Evolutionary conservation across 495 filamentous ascomycete genomes (phyloP).

Genomic region (Penicillium canescens): DNA sequence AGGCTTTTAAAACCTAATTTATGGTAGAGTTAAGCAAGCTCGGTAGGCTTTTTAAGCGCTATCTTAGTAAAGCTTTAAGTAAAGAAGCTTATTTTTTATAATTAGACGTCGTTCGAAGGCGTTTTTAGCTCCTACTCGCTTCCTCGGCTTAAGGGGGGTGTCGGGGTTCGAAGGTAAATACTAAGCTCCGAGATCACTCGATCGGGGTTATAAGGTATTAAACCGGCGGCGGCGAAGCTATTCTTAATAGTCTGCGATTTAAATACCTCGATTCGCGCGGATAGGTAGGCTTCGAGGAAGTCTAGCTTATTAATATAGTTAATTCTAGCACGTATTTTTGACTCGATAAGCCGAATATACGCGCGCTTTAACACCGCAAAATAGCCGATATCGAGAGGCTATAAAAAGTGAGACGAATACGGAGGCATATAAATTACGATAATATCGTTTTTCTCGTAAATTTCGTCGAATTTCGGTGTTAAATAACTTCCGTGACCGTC

Average conservation of each 20-base stretch:
- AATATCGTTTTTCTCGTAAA: not conserved
- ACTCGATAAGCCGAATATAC: too few relatives aligned
- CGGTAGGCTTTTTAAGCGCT: not conserved
- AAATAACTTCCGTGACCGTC: not conserved
- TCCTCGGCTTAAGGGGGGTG: not conserved
- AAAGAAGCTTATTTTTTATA: conserved; percentile 1
- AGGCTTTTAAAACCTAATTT: conserved; percentile 1
- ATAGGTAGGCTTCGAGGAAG: not conserved
- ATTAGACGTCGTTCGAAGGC: not conserved
- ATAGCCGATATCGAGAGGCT: not conserved
- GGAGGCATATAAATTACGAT: not conserved
- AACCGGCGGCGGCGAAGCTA: conserved; percentile 1
- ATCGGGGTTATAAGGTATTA: too few relatives aligned
- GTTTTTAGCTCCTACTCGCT: not conserved
- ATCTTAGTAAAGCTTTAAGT: conserved; percentile 1
- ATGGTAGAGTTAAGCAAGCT: not conserved
- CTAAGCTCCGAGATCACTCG: conserved; percentile 8
- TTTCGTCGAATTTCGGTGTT: not conserved
- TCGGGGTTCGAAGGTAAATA: conserved; percentile 6
- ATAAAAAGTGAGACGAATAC: not conserved
- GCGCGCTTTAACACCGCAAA: not conserved
- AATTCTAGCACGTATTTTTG: not conserved
- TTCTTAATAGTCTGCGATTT: not conserved
- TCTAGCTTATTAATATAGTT: conserved; percentile 14
- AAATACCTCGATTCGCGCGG: not conserved